phyloP scores from a whole-genome alignment of 2,329 filamentous ascomycete species.

The Exophiala calicioides region DNA sequence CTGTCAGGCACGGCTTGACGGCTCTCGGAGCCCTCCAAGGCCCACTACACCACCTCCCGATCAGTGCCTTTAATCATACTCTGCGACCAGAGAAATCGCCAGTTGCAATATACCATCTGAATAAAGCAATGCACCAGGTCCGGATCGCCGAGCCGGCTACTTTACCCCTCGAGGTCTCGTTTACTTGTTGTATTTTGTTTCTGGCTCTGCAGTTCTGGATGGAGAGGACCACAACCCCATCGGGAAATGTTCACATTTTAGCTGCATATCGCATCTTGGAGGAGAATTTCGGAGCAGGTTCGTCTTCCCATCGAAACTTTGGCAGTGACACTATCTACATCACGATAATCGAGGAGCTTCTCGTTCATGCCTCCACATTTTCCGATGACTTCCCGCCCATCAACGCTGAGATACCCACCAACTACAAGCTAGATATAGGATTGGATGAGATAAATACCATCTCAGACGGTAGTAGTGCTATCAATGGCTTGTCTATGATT shows the following conservation, averaged over 20 bases:
- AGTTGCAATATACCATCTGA: conserved; percentile 7
- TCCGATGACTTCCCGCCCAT: conserved; percentile 13
- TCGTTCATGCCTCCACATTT: conserved; percentile 13
- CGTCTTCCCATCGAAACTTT: background rate
- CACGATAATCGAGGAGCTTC: conserved; percentile 7
- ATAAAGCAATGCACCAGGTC: conserved; percentile 12
- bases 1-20: conserved; percentile 13
- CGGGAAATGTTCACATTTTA: conserved; percentile 6
- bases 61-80: background rate
- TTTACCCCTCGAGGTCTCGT: conserved; percentile 7
- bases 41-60: conserved; percentile 6
- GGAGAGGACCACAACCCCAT: conserved; percentile 6
- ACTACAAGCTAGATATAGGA: conserved; percentile 9
- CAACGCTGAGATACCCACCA: background rate
- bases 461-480: background rate
- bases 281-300: background rate
- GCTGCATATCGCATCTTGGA: conserved; percentile 14
- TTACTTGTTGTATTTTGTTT: conserved; percentile 18
- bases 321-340: background rate
- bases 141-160: conserved; percentile 6
- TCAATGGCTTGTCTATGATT: conserved; percentile 8
- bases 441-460: background rate
- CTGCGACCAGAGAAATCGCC: conserved; percentile 2
- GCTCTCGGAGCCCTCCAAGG: conserved; percentile 11
- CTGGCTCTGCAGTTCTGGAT: conserved; percentile 14